phyloP scores from a whole-genome alignment of 2,329 filamentous ascomycete genomes.

The Cladosporium cucumerinum region DNA sequence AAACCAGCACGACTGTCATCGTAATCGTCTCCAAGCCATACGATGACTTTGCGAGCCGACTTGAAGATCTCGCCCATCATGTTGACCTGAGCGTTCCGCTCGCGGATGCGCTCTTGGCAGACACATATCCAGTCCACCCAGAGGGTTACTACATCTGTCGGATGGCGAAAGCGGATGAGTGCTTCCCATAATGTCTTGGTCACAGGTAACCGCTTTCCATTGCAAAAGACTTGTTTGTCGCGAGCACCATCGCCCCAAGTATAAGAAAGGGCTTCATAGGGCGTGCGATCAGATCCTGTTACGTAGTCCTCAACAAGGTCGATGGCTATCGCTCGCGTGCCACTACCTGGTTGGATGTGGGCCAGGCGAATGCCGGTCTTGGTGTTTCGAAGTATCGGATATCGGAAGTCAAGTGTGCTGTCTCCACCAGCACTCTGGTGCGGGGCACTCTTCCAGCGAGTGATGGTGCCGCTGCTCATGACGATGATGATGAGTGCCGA shows the following conservation, averaged over 20 bases:
- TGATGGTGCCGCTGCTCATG: slow-evolving; percentile 16
- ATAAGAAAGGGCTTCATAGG: slow-evolving; percentile 33
- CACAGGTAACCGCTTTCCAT: slow-evolving; percentile 25
- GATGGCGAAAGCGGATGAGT: slow-evolving; percentile 28
- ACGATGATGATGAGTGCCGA: background rate
- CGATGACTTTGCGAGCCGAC: slow-evolving; percentile 28
- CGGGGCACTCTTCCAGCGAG: slow-evolving; percentile 25
- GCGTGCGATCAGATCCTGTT: slow-evolving; percentile 20
- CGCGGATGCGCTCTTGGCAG: slow-evolving; percentile 28
- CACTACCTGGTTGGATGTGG: slow-evolving; percentile 26
- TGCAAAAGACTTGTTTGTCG: slow-evolving; percentile 28
- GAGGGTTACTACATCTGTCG: slow-evolving; percentile 20
- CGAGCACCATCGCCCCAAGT: slow-evolving; percentile 27
- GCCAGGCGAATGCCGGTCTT: slow-evolving; percentile 31
- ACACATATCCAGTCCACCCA: slow-evolving; percentile 36
- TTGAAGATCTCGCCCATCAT: slow-evolving; percentile 34
- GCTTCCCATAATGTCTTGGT: slow-evolving; percentile 30
- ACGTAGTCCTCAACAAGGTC: slow-evolving; percentile 28
- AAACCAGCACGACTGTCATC: slow-evolving; percentile 30
- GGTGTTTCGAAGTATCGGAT: slow-evolving; percentile 24
- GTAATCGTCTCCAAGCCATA: slow-evolving; percentile 32
- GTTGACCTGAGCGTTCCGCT: slow-evolving; percentile 32
- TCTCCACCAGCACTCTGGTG: slow-evolving; percentile 9
- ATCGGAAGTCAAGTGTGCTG: slow-evolving; percentile 22
- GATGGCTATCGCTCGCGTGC: slow-evolving; percentile 27